phyloP scores from a whole-genome alignment of 2,329 filamentous ascomycete genomes.

The Phyllachora maydis region DNA sequence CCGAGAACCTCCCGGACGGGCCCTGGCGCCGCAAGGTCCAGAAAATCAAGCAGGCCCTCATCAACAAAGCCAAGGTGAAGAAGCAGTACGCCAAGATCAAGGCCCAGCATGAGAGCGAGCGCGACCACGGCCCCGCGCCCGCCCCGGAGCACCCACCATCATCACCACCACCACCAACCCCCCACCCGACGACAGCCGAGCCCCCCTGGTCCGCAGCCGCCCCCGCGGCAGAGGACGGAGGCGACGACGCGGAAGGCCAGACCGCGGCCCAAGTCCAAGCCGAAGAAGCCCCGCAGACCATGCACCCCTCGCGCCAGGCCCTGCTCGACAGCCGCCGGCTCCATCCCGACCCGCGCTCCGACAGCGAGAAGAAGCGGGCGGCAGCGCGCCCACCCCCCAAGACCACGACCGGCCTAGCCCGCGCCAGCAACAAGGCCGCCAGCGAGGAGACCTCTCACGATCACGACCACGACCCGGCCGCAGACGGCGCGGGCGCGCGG shows the following conservation, averaged over 20 bases:
- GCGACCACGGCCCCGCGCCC: slow-evolving; percentile 2
- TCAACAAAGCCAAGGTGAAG: slow-evolving; percentile 83
- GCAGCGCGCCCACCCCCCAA: slow-evolving; percentile 1
- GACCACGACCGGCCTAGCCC: slow-evolving; percentile 2
- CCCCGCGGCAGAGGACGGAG: slow-evolving; percentile 2
- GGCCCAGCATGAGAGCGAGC: slow-evolving; percentile 19
- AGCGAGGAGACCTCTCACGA: no score
- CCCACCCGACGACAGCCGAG: no score
- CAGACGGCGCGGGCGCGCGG: no score
- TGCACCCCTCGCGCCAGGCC: slow-evolving; percentile 20
- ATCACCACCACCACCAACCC: slow-evolving; percentile 1
- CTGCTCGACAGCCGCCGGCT: slow-evolving; percentile 14
- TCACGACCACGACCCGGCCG: no score
- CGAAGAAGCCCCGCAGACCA: slow-evolving; percentile 5
- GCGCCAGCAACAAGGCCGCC: slow-evolving; percentile 7
- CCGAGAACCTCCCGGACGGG: slow-evolving; percentile 78
- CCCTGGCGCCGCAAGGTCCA: slow-evolving; percentile 43
- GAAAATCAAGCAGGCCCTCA: slow-evolving; percentile 70
- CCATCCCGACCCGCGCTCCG: no score
- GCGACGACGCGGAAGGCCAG: no score
- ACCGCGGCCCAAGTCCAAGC: no score
- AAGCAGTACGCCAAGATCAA: slow-evolving; percentile 84
- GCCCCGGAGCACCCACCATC: slow-evolving; percentile 7
- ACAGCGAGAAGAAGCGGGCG: no score
- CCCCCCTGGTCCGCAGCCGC: no score